phyloP scores from a whole-genome alignment of 2,329 filamentous ascomycete genomes.

The Penicillium sp. region DNA sequence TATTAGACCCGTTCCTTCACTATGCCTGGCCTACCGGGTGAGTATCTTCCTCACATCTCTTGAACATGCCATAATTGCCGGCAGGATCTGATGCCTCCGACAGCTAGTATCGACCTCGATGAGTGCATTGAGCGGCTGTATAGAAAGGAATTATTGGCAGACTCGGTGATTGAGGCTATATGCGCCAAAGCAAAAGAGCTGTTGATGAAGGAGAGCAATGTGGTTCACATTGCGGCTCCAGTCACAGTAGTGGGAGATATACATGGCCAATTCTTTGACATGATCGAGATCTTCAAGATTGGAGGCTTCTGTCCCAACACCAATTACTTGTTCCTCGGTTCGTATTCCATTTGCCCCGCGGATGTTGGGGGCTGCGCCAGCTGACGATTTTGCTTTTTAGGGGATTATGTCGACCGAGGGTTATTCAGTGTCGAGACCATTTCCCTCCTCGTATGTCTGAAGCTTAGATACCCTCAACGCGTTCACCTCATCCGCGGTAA shows the following conservation, averaged over 20 bases:
- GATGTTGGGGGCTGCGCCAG: slow-evolving; percentile 12
- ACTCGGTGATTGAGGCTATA: slow-evolving; percentile 98
- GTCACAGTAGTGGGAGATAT: slow-evolving; percentile 98
- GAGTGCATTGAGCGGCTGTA: slow-evolving; percentile 97
- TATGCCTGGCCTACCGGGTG: slow-evolving; percentile 54
- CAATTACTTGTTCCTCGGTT: slow-evolving; percentile 96
- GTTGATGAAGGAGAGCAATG: slow-evolving; percentile 99
- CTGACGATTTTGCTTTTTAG: slow-evolving; percentile 51
- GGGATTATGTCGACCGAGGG: slow-evolving; percentile 96
- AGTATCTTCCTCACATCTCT: slow-evolving; percentile 20
- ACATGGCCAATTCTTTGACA: slow-evolving; percentile 97
- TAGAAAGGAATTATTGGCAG: slow-evolving; percentile 94
- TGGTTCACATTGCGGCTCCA: slow-evolving; percentile 93
- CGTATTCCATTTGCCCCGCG: slow-evolving; percentile 17
- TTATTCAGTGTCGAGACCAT: slow-evolving; percentile 99
- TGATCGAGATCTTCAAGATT: slow-evolving; percentile 99
- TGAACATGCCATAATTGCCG: background rate
- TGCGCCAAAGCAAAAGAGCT: slow-evolving; percentile 99
- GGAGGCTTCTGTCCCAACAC: slow-evolving; percentile 97
- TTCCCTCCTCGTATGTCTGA: slow-evolving; percentile 94
- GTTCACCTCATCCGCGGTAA: slow-evolving; percentile 97
- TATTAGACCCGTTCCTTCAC: slow-evolving; percentile 22
- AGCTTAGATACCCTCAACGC: slow-evolving; percentile 92
- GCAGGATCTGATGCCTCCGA: slow-evolving; percentile 19
- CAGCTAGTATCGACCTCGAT: slow-evolving; percentile 95